Percentiles rank a stretch among this genome's conserved stretches.
phyloP scores from a whole-genome alignment of 2,329 filamentous ascomycete species.

The Colletotrichum tropicicola region DNA sequence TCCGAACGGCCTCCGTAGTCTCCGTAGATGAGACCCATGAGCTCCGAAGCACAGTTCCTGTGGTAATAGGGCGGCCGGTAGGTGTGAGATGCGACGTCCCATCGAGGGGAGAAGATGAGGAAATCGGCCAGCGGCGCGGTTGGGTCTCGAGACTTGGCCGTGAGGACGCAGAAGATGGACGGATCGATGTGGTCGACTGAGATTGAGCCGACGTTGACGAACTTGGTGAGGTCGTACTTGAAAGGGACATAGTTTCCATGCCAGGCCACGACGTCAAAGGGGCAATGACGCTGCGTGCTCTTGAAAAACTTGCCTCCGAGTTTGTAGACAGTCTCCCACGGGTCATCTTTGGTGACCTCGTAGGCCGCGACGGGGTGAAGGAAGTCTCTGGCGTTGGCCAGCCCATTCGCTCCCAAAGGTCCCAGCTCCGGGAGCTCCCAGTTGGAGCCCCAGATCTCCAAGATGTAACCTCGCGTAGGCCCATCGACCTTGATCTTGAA shows the following conservation, averaged over 20 bases:
- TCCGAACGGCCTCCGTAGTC: slow-evolving; percentile 38
- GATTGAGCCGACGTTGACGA: slow-evolving; percentile 67
- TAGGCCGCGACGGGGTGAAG: slow-evolving; percentile 68
- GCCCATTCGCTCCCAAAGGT: slow-evolving; percentile 70
- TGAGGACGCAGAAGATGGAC: slow-evolving; percentile 72
- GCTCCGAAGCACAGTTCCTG: slow-evolving; percentile 65
- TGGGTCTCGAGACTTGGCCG: slow-evolving; percentile 61
- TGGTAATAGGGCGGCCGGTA: slow-evolving; percentile 75
- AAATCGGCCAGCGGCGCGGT: slow-evolving; percentile 70
- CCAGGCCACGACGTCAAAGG: slow-evolving; percentile 78
- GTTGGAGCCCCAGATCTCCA: slow-evolving; percentile 72
- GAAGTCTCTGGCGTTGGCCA: slow-evolving; percentile 74
- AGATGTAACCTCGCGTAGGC: slow-evolving; percentile 71
- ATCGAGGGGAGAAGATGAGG: slow-evolving; percentile 73
- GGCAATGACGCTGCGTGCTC: slow-evolving; percentile 69
- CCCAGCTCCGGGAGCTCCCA: slow-evolving; percentile 74
- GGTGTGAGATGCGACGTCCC: slow-evolving; percentile 69
- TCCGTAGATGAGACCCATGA: slow-evolving; percentile 61
- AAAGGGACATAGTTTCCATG: slow-evolving; percentile 73
- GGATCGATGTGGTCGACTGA: slow-evolving; percentile 74
- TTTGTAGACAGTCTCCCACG: slow-evolving; percentile 69
- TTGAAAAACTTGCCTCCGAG: slow-evolving; percentile 68
- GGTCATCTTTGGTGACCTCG: slow-evolving; percentile 57
- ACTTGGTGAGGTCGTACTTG: slow-evolving; percentile 64
- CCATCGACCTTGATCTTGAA: slow-evolving; percentile 69